Percentiles rank a stretch among this genome's conserved stretches.
Conservation (phyloP, 2,329 filamentous ascomycete species). For the Annulohypoxylon truncatum region DNA sequence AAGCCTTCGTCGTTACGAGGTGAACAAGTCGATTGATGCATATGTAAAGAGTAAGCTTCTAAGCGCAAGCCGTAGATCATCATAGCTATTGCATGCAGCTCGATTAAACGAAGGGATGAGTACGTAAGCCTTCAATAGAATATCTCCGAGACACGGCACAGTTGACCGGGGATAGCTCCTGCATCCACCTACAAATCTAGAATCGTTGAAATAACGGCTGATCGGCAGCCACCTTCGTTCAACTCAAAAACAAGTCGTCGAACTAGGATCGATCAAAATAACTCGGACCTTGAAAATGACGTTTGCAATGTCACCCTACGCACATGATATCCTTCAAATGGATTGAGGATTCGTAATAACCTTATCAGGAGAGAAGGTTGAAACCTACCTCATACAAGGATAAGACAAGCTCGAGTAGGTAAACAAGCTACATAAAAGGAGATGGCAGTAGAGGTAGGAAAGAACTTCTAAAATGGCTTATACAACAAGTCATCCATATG, state of each 20-base stretch:
- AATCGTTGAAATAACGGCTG: neutral
- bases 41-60: constrained; percentile 15
- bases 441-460: neutral
- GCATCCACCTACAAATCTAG: neutral
- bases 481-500: no score
- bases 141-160: neutral
- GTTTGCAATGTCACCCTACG: neutral
- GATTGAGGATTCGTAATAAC: neutral
- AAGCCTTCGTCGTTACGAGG: neutral
- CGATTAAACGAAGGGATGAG: constrained; percentile 1
- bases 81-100: constrained; percentile 7
- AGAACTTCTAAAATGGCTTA: no score
- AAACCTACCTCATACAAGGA: neutral
- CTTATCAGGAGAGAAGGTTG: neutral
- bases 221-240: neutral
- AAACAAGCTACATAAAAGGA: neutral
- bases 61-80: neutral
- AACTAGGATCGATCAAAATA: neutral
- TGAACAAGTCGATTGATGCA: neutral
- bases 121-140: constrained; percentile 6
- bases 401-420: neutral
- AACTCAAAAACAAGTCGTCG: neutral
- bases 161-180: neutral
- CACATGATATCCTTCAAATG: neutral
- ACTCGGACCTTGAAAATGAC: neutral